Base-by-base conservation (phyloP, 768 basidiomycete species). In the Boletellus ananas region DNA sequence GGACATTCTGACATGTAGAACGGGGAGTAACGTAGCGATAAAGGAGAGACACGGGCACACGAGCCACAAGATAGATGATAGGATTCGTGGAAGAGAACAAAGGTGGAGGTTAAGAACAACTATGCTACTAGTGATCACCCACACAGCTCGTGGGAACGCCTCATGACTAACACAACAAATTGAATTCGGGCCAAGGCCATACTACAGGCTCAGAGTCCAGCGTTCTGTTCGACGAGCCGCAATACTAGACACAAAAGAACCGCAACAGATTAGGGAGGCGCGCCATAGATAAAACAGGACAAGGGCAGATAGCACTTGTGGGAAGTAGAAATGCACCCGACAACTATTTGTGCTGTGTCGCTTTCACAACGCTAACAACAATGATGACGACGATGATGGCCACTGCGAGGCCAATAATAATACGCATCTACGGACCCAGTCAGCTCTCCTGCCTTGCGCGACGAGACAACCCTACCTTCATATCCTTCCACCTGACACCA, bases 381-480 rank as follows among this genome's bases (percentile, higher is more conserved):
- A 99, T 95, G 74, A 99, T 94, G 69, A 94, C 77, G 58, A 97
- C 80, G 66, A 99, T 89, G 49, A 99, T 81, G 43, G 80, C 80
- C 61, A 99, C 86, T 47, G 89, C 92, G 40, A 88, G 77, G 50
- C 86, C 90, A 61, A 99, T 96, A 70, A 97, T 93, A 70, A 98
- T 85, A 72, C 94, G 84, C 95, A 96, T 96, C 90, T 94, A 51
- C 56, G 59, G 20, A 51, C 6, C 20, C 18, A 8, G 36, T 59
- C 16, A 54, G 49, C 13, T 56, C 45, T 36, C 56, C 18, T n/a
- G 59, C 10, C 18, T 45, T 11, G 27, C 4, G 33, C 20, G 29
- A 48, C 40, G 34, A 35, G 6, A 17, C 18, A 37, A 43, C 66
- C 76, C 44, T 50, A 88, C 90, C 85, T 93, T 93, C 90, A 93